Percentiles rank a stretch among this genome's conserved stretches.
Conservation (phyloP, 257 asterid genomes). For the Solanum gracilifrons region DNA sequence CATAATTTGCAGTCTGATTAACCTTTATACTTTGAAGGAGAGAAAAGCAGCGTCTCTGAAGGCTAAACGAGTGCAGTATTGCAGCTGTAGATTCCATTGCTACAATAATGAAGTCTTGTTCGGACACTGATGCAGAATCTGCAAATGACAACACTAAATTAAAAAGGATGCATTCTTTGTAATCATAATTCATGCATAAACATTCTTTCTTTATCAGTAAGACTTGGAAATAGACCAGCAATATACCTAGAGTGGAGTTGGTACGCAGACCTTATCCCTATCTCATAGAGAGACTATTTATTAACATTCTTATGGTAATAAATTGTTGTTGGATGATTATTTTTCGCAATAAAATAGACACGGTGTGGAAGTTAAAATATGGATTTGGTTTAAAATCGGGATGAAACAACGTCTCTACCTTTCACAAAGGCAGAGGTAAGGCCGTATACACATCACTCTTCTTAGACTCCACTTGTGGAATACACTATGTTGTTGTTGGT, state of each 20-base stretch:
- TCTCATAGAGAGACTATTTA: neutral
- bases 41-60: neutral
- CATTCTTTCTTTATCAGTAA: neutral
- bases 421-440: neutral
- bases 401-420: neutral
- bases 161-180: neutral
- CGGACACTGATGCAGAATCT: neutral
- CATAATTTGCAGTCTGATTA: neutral
- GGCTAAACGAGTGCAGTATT: neutral
- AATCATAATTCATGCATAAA: neutral
- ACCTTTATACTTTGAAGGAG: neutral
- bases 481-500: neutral
- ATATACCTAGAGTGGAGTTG: neutral
- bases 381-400: neutral
- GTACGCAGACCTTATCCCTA: neutral
- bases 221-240: neutral
- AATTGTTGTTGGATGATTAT: neutral
- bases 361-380: neutral
- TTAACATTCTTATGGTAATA: neutral
- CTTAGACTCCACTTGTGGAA: neutral
- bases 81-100: neutral
- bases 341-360: neutral
- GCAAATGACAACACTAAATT: neutral
- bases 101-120: neutral
- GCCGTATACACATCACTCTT: neutral